Percentiles rank a stretch among this genome's conserved stretches.
Evolutionary conservation across 306 rosid species (phyloP).

Genomic region (Ormosia emarginata): DNA sequence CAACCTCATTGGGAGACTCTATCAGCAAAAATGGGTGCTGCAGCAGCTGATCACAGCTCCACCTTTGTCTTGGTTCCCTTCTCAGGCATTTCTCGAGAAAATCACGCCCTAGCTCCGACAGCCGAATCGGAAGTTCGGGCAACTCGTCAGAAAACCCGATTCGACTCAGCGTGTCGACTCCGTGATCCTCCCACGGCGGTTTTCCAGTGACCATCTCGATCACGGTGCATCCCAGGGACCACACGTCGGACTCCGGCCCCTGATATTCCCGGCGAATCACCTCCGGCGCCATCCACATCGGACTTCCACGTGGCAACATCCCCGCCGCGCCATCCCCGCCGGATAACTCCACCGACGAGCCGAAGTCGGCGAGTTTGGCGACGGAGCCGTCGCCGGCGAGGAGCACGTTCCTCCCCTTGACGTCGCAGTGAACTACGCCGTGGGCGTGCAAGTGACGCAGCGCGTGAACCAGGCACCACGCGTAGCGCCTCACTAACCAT

Average conservation of each 20-base stretch:
- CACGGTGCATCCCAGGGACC: constrained; percentile 93
- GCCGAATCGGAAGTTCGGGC: constrained; percentile 49
- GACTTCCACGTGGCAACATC: constrained; percentile 68
- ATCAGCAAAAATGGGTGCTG: constrained; percentile 68
- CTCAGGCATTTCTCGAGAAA: constrained; percentile 64
- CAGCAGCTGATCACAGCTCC: constrained; percentile 87
- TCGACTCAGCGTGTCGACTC: constrained; percentile 52
- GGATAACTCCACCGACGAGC: constrained; percentile 44
- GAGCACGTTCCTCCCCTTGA: constrained; percentile 71
- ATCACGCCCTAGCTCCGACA: constrained; percentile 65
- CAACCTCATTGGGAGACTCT: not conserved
- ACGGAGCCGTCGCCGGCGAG: constrained; percentile 21
- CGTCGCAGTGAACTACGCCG: constrained; percentile 83
- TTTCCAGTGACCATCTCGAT: constrained; percentile 82
- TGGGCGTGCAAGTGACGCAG: constrained; percentile 49
- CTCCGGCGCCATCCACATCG: constrained; percentile 99
- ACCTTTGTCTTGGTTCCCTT: constrained; percentile 47
- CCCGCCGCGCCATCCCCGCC: not conserved
- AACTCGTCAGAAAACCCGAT: constrained; percentile 54
- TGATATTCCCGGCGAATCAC: constrained; percentile 67
- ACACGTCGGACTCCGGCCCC: constrained; percentile 82
- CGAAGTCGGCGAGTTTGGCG: constrained; percentile 79
- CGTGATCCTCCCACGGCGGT: constrained; percentile 69
- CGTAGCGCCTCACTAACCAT: constrained; percentile 38
- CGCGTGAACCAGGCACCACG: constrained; percentile 70